A percentile compares a stretch with the other conserved stretches of the same genome.
These are phyloP conservation scores for Pochonia chlamydosporia DNA, from an alignment of 2,329 filamentous ascomycete genomes.

Conservation along the genomic window DNA sequence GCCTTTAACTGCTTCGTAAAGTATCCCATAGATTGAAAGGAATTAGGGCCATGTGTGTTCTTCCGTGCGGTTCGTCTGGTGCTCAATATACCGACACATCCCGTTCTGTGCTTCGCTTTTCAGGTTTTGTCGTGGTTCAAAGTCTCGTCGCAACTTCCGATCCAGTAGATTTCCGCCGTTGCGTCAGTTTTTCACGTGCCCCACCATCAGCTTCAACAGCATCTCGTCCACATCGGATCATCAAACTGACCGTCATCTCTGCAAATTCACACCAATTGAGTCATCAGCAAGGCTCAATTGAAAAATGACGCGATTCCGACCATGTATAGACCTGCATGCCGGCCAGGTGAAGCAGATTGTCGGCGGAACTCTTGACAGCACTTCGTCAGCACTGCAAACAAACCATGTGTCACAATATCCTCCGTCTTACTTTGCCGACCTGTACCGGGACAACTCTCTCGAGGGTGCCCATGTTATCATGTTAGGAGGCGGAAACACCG, in stretches of 20 bases:
- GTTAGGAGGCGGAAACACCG: constrained; percentile 83
- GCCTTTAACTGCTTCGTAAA: too few species aligned
- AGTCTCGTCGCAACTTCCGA: too few species aligned
- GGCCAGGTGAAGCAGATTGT: constrained; percentile 98
- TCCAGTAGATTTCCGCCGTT: not conserved
- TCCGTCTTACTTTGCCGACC: constrained; percentile 69
- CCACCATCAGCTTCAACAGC: not conserved
- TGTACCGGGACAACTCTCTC: constrained; percentile 73
- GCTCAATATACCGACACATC: too few species aligned
- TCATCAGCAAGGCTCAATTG: not conserved
- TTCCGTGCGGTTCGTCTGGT: too few species aligned
- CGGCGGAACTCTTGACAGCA: constrained; percentile 77
- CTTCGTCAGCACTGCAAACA: constrained; percentile 66
- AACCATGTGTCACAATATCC: constrained; percentile 88
- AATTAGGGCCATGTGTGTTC: too few species aligned
- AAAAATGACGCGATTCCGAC: constrained; percentile 85
- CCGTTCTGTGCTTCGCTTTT: too few species aligned
- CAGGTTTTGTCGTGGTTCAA: too few species aligned
- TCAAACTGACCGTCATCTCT: not conserved
- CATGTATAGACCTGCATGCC: constrained; percentile 96
- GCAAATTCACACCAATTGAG: not conserved
- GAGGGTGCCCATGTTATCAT: constrained; percentile 91
- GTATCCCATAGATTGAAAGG: too few species aligned
- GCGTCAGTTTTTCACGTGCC: not conserved
- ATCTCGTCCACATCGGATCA: not conserved